Base-by-base conservation (phyloP, 116 monocot genomes). In the Iris pallida region DNA sequence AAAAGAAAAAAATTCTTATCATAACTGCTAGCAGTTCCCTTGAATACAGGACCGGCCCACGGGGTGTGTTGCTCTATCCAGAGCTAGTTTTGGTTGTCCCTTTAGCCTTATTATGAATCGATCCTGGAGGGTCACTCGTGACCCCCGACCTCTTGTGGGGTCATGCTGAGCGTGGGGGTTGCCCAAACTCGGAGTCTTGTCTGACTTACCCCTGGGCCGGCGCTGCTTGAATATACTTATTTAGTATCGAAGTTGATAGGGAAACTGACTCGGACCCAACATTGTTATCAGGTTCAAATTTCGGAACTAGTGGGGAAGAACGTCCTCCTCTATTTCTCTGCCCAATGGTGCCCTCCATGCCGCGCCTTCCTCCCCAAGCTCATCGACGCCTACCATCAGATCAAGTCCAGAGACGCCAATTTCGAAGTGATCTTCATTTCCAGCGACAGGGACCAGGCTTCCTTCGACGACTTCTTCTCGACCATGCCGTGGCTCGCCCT, bases 401-500 rank as follows among this genome's bases (percentile, higher is more conserved):
- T 76, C 76, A 76, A 70, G 70, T 63, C 63, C 51, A 76, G 65
- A 44, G 63, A 70, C 30, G 10, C 13, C 10, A 47, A 30, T 12
- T 76, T 76, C 11, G 76, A 76, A 51, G 12, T 76, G 11, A 20
- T 76, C 41, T 65, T 76, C 42, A 19, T 76, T 20, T 76, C 70
- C 6, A 63, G 57, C 4, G 76, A 76, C 18, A 46, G 6, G 8
- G 70, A 69, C 57, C 70, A 76, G 57, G 43, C 12, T 17, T 57
- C 76, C 20, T 76, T 64, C 16, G 74, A 84, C 5, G 66, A 74
- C 54, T 84, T 72, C 84, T 80, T 56, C 49, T 45, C 80, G 0
- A 55, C 43, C 17, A 87, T 87, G 87, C 87, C 87, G 41, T 87
- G 87, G 87, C 59, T 87, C 1, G 87, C 87, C 0, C 66, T 87